Conservation (phyloP, 2,329 filamentous ascomycete species). For the Fusarium sp. region DNA sequence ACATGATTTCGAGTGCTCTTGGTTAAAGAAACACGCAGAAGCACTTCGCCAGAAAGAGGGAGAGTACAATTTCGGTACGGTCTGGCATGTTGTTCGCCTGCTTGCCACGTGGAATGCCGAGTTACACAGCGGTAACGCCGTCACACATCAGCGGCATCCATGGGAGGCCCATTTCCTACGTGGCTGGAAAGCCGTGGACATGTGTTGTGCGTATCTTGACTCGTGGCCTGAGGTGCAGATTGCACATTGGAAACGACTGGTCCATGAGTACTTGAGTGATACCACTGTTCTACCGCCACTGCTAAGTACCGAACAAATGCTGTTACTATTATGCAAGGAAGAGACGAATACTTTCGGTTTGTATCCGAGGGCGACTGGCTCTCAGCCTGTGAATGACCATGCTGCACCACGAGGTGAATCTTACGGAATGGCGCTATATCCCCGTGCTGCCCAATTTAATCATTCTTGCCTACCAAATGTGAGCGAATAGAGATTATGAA, state of each 20-base stretch:
- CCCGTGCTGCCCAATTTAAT: slow-evolving; percentile 43
- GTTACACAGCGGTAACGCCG: neutral
- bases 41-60: slow-evolving; percentile 27
- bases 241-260: slow-evolving; percentile 39
- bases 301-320: slow-evolving; percentile 29
- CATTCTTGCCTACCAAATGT: slow-evolving; percentile 45
- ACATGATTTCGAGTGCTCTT: slow-evolving; percentile 42
- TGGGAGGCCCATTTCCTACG: slow-evolving; percentile 35
- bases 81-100: slow-evolving; percentile 44
- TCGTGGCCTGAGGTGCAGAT: slow-evolving; percentile 42
- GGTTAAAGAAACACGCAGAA: slow-evolving; percentile 34
- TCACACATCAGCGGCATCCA: neutral
- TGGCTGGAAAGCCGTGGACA: slow-evolving; percentile 39
- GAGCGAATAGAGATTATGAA: neutral
- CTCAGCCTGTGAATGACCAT: slow-evolving; percentile 16
- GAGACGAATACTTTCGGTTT: slow-evolving; percentile 45
- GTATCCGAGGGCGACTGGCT: slow-evolving; percentile 38
- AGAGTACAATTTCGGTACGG: slow-evolving; percentile 41
- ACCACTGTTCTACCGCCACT: slow-evolving; percentile 19
- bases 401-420: slow-evolving; percentile 33
- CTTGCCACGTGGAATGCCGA: slow-evolving; percentile 40
- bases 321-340: slow-evolving; percentile 42
- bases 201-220: slow-evolving; percentile 42
- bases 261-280: slow-evolving; percentile 35
- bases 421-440: slow-evolving; percentile 41